Percentiles rank a stretch among this genome's conserved stretches.
Conservation (phyloP, 1,284 basidiomycete species). For the Phylloporus sp. region DNA sequence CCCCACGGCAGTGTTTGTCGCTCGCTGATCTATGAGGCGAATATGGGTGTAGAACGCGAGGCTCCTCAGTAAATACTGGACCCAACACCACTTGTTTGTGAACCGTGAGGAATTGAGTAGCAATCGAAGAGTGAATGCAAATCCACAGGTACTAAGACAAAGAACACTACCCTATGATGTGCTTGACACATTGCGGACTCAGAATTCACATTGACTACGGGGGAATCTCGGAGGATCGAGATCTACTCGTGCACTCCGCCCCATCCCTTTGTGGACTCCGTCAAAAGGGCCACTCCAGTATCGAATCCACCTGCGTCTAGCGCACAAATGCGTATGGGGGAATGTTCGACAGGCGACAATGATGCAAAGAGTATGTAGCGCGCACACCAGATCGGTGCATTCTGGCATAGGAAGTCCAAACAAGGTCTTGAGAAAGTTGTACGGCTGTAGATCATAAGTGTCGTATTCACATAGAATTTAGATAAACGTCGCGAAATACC, state of each 20-base stretch:
- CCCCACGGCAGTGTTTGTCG: too few relatives aligned
- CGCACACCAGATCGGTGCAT: constrained; percentile 34
- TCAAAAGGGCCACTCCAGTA: not conserved
- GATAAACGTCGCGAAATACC: constrained; percentile 29
- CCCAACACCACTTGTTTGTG: too few relatives aligned
- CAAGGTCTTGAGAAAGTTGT: constrained; percentile 44
- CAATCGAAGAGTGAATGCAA: too few relatives aligned
- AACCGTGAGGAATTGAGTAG: too few relatives aligned
- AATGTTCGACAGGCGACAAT: constrained; percentile 34
- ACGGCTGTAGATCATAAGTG: constrained; percentile 34
- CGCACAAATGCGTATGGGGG: constrained; percentile 28
- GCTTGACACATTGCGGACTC: too few relatives aligned
- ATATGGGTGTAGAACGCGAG: too few relatives aligned
- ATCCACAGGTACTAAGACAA: too few relatives aligned
- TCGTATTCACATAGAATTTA: constrained; percentile 24
- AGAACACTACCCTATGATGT: too few relatives aligned
- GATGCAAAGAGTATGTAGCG: constrained; percentile 29
- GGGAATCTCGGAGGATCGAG: too few relatives aligned
- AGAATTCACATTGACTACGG: too few relatives aligned
- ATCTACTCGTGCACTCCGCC: constrained; percentile 36
- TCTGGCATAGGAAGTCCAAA: constrained; percentile 37
- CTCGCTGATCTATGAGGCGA: too few relatives aligned
- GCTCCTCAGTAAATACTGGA: too few relatives aligned
- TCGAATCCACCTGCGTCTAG: not conserved
- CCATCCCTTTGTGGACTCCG: constrained; percentile 33